Percentiles rank a stretch among this genome's conserved stretches.
Conservation (phyloP, 345 rosid species). For the Eucalyptus pauciflora region DNA sequence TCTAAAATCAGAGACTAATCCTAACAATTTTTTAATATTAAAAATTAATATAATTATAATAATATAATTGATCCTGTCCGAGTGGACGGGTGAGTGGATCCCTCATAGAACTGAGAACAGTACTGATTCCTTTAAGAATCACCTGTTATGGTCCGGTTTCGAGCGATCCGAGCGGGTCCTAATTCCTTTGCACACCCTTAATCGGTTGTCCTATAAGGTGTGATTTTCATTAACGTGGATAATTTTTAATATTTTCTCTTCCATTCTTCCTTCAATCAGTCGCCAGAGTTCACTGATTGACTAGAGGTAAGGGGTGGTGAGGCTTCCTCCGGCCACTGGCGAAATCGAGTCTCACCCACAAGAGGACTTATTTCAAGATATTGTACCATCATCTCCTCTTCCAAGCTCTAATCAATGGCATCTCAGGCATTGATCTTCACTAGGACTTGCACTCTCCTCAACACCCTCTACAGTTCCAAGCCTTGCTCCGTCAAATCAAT, state of each 20-base stretch:
- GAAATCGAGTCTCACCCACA: too few relatives aligned
- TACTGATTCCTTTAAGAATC: rapidly evolving
- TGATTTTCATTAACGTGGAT: rapidly evolving
- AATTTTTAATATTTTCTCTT: too few relatives aligned
- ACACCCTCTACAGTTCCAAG: slow-evolving; percentile 1
- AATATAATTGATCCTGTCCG: rapidly evolving
- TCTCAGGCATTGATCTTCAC: slow-evolving; percentile 33
- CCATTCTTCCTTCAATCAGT: rapidly evolving
- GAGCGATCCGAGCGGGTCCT: rapidly evolving
- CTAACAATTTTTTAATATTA: too few relatives aligned
- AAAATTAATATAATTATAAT: too few relatives aligned
- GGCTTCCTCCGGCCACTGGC: rapidly evolving
- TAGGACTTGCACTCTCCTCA: slow-evolving; percentile 15
- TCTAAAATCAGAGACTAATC: too few relatives aligned
- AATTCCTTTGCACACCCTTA: too few relatives aligned
- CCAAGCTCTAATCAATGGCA: slow-evolving; percentile 27
- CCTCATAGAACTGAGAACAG: rapidly evolving
- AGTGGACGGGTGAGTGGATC: rapidly evolving
- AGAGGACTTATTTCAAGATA: too few relatives aligned
- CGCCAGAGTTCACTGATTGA: rapidly evolving
- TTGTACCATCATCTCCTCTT: background rate
- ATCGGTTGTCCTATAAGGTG: rapidly evolving
- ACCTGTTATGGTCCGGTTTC: rapidly evolving
- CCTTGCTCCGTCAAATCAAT: slow-evolving; percentile 19
- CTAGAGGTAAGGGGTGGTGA: too few relatives aligned